Base-by-base conservation (phyloP, 768 basidiomycete species). In the Mrakia gelida region DNA sequence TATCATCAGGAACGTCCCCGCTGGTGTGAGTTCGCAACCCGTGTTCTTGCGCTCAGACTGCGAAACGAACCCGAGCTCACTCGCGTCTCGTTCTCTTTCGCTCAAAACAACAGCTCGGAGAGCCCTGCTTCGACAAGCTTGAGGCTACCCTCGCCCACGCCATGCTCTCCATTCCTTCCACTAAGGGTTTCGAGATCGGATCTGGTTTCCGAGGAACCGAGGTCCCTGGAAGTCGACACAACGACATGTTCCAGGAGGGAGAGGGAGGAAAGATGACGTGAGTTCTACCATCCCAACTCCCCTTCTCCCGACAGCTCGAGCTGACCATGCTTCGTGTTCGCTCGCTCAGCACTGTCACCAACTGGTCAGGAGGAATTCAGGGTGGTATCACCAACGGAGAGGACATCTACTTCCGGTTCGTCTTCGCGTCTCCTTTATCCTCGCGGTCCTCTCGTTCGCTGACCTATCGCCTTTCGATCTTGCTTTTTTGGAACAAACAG, bases 91-190 rank as follows among this genome's bases (percentile, higher is more conserved):
- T 21, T 21, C 45, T 75, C 23, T n/a, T 28, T 30, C 26, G 30
- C 1, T 21, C 16, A n/a, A n/a, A n/a, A n/a, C n/a, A 38, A 38
- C 65, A 75, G 62, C 89, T 98, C 41, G 97, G 97, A 71, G 97
- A 98, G 85, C 97, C 97, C 74, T 92, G 93, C 72, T 98, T 99
- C 85, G 95, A 99, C 89, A 98, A 98, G 85, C 91, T 98, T 84
- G 96, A 97, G 85, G 97, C 97, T 28, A 89, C 89, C 80, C 90
- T 99, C 79, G 96, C 89, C 18, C 97, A 98, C 83, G 97, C 97
- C 11, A 98, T 99, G 96, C 89, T 99, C 73, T 97, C 95, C 75
- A 97, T 99, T 82, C 97, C 97, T 38, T 96, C 97, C 26, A 98
- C 97, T 75, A 99, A 99, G 83, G 94, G 90, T 9, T 98, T 99